Conservation (phyloP, 2,329 filamentous ascomycete species). For the Corynespora cassiicola region DNA sequence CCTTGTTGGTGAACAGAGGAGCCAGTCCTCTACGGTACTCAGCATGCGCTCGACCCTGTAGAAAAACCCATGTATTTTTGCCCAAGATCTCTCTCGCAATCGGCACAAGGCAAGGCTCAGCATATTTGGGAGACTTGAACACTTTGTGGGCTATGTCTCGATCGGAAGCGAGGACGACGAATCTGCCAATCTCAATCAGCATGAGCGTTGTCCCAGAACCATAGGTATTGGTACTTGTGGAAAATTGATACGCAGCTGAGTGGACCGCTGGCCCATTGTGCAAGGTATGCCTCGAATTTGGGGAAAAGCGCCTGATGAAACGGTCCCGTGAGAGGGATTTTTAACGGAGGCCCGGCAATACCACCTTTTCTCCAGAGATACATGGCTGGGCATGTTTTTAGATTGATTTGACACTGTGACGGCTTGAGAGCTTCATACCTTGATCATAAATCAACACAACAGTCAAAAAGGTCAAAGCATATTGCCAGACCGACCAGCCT, state of each 20-base stretch:
- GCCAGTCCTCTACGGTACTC: constrained; percentile 98
- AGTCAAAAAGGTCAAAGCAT: constrained; percentile 74
- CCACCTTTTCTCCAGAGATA: constrained; percentile 56
- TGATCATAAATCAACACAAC: constrained; percentile 86
- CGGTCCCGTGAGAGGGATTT: constrained; percentile 74
- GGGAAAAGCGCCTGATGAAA: constrained; percentile 93
- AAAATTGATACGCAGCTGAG: constrained; percentile 98
- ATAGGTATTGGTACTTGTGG: constrained; percentile 75
- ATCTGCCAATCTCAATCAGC: constrained; percentile 61
- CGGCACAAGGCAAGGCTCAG: constrained; percentile 97
- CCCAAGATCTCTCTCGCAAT: constrained; percentile 92
- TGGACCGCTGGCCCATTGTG: constrained; percentile 89
- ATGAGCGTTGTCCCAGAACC: constrained; percentile 6
- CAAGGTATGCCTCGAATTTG: constrained; percentile 88
- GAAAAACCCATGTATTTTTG: constrained; percentile 93
- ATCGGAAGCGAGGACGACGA: constrained; percentile 94
- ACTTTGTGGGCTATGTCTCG: constrained; percentile 96
- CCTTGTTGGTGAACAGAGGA: constrained; percentile 88
- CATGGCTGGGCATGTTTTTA: constrained; percentile 58
- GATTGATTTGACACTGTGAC: constrained; percentile 9
- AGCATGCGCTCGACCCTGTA: constrained; percentile 92
- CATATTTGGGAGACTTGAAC: constrained; percentile 89
- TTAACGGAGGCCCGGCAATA: constrained; percentile 55
- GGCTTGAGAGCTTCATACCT: constrained; percentile 63
- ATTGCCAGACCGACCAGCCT: no score